Conservation (phyloP, 1,139 yeast species). For the Geotrichum histeridarum region DNA sequence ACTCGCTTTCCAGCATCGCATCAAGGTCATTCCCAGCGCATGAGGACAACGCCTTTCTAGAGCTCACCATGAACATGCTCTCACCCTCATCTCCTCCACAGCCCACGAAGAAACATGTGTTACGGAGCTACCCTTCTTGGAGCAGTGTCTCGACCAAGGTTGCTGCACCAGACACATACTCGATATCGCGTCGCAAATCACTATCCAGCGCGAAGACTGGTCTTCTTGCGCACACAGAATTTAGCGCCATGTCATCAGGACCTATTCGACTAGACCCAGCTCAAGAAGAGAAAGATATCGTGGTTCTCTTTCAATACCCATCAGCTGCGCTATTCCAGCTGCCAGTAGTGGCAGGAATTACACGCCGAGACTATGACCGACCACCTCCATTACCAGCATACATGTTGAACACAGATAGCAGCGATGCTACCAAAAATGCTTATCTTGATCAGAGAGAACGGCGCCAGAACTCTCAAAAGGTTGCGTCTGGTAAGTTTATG, state of each 20-base stretch:
- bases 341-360: neutral
- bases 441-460: too few relatives aligned
- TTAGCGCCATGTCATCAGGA: neutral
- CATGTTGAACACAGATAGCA: neutral
- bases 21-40: too few relatives aligned
- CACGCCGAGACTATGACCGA: neutral
- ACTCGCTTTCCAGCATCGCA: too few relatives aligned
- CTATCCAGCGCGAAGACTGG: neutral
- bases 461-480: conserved; percentile 1
- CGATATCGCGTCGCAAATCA: neutral
- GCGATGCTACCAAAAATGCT: neutral
- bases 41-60: too few relatives aligned
- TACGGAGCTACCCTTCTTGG: conserved; percentile 15
- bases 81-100: too few relatives aligned
- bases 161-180: neutral
- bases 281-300: neutral
- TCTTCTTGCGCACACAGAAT: neutral
- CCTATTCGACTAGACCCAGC: neutral
- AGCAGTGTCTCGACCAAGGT: conserved; percentile 15
- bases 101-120: neutral
- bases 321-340: conserved; percentile 3
- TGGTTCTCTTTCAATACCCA: neutral
- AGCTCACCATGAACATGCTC: too few relatives aligned
- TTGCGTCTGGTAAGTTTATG: conserved; percentile 49
- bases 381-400: neutral